A percentile compares a stretch with the other conserved stretches of the same genome.
Evolutionary conservation across 441 rosid species (phyloP).

Genomic region (Manihot esculenta): DNA sequence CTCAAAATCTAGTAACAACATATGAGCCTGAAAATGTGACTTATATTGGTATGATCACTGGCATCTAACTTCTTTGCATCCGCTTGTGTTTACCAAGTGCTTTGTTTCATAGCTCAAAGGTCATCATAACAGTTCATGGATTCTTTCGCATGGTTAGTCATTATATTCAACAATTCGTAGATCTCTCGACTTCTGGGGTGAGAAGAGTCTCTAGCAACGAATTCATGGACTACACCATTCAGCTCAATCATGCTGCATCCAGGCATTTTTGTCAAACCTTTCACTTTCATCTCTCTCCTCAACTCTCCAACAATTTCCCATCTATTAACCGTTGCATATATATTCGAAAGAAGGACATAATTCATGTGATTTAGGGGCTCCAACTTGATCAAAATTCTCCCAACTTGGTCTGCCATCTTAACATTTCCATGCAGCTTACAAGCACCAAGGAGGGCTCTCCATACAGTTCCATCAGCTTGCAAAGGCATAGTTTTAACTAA

Average conservation of each 20-base stretch:
- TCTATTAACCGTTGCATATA: constrained; percentile 29
- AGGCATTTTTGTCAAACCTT: constrained; percentile 25
- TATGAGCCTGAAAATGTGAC: constrained; percentile 2
- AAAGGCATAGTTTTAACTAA: constrained; percentile 46
- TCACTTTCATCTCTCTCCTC: constrained; percentile 29
- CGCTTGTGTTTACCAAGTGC: not conserved
- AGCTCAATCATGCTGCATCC: constrained; percentile 32
- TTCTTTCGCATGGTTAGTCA: constrained; percentile 20
- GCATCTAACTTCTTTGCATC: not conserved
- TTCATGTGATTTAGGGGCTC: constrained; percentile 52
- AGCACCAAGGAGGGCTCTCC: constrained; percentile 64
- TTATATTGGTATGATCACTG: not conserved
- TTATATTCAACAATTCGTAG: constrained; percentile 6
- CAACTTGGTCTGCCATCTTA: constrained; percentile 41
- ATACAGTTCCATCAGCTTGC: constrained; percentile 50
- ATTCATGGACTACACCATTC: constrained; percentile 29
- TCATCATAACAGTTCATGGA: not conserved
- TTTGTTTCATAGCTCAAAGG: not conserved
- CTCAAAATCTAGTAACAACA: not conserved
- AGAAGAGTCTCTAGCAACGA: constrained; percentile 23
- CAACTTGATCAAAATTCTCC: constrained; percentile 40
- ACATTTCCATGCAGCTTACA: constrained; percentile 52
- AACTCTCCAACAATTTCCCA: constrained; percentile 25
- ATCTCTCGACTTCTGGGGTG: constrained; percentile 16
- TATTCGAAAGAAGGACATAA: constrained; percentile 49